Evolutionary conservation across 176 grass and related monocot genomes (phyloP), one percentile per base, ranked within the genome.

Genomic region (Hsuehochloa calcarea): DNA sequence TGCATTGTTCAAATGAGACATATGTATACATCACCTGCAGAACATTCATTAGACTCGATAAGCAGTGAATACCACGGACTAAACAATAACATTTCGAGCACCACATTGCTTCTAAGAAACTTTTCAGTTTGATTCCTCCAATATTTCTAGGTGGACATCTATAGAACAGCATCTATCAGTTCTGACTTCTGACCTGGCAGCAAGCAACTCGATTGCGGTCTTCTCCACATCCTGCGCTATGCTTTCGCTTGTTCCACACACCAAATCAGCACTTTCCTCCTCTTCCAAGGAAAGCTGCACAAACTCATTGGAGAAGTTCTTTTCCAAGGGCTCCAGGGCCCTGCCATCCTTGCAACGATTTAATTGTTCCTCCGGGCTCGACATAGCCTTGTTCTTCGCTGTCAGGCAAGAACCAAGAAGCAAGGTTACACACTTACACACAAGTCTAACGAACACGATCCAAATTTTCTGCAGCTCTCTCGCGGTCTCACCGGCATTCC

Each of bases 151-250:
- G 31, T 50, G 80, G 17, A 61, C 19, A 85, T 59, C 78, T 8
- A 27, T 25, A 63, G 23, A 73, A 10, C 40, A 59, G 66, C 72
- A 55, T 49, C 0, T 62, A 51, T 37, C 64, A 71, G 64, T 45
- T 45, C 44, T 45, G 44, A 12, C 2, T 23, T 16, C 67, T 62
- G 44, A 92, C 94, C 92, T 97, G 47, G 26, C 25, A 56, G 95
- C 88, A 86, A 97, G 95, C 77, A 97, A 89, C 61, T 92, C 86
- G 68, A 97, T 81, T 17, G 92, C 95, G 62, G 85, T 49, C 37
- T 97, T 83, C 69, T 90, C 84, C 77, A 72, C 94, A 79, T 92
- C 92, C 35, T 69, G 72, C 51, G 79, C 9, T 3, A 84, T 6
- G 49, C 58, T 94, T 82, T 91, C 64, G 23, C 80, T 84, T 58